Base-by-base conservation (phyloP, 2,329 filamentous ascomycete species). In the Exophiala oligosperma region DNA sequence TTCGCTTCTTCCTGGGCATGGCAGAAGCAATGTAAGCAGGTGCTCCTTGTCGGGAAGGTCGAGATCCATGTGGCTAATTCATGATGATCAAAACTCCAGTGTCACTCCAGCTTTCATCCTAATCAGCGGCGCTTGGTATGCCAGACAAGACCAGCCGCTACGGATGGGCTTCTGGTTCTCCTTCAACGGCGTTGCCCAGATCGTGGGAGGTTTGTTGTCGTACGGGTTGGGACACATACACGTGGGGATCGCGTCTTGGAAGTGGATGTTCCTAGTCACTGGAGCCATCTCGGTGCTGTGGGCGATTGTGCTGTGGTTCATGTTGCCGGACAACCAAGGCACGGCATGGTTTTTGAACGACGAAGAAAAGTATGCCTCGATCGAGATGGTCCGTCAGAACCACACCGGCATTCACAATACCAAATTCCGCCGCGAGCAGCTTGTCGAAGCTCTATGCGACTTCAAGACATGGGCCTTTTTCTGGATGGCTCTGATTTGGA, bases 241-340 rank as follows among this genome's bases (percentile, higher is more conserved):
- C 11, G 32, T 35, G 17, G 49, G 21, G 9, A 21, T 52, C 8
- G 14, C n/a, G 14, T 8, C 52, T 9, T 56, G 55, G 56, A 37
- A 37, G 17, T 56, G 52, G 54, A 61, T 89, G 61, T 85, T 87
- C 70, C 73, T 89, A 5, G 81, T 89, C 8, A 85, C 89, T 71
- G 86, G 85, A 4, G 68, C 84, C 6, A 85, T 86, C 1, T 83
- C 82, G 6, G 68, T 86, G 4, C 63, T 83, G 11, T 76, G 84
- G 6, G 81, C 83, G 0, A 66, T 81, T 2, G 65, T 84, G 2
- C 77, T 81, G 1, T 70, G 75, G 68, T 83, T 82, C 65, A 77
- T 76, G 66, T 64, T 84, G 32, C 80, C 81, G 0, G 79, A 81
- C 65, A 78, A 75, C 8, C 80, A 78, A 1, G 76, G 80, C 63